Evolutionary conservation across 768 basidiomycete species (phyloP).

Genomic region (Crepidotus variabilis): DNA sequence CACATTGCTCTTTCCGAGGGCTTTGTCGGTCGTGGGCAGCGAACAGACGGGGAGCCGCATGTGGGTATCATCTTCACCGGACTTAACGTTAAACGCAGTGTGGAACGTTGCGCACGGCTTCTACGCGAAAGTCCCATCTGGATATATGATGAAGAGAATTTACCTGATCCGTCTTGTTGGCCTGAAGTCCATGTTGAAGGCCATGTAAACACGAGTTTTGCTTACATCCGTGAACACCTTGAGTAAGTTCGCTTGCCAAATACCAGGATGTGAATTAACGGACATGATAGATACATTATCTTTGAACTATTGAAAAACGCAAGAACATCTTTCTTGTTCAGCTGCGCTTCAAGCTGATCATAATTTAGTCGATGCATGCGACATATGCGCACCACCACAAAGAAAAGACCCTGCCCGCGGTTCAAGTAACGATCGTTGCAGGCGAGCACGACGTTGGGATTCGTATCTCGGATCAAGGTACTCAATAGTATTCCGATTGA

Average conservation of each 20-base stretch:
- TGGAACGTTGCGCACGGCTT: constrained; percentile 63
- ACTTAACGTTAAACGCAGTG: constrained; percentile 63
- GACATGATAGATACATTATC: constrained; percentile 62
- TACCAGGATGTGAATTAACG: constrained; percentile 1
- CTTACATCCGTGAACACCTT: constrained; percentile 84
- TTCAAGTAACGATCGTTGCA: constrained; percentile 72
- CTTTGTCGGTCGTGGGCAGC: constrained; percentile 32
- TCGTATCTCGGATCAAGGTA: constrained; percentile 90
- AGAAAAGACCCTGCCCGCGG: constrained; percentile 46
- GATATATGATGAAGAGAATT: constrained; percentile 33
- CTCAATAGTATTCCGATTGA: not conserved
- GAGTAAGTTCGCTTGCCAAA: constrained; percentile 48
- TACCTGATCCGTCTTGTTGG: constrained; percentile 30
- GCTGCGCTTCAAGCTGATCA: constrained; percentile 2
- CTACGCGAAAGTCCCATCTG: constrained; percentile 45
- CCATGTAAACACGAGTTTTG: constrained; percentile 62
- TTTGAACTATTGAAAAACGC: constrained; percentile 92
- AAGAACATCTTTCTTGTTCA: constrained; percentile 20
- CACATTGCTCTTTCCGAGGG: constrained; percentile 78
- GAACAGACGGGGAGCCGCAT: constrained; percentile 46
- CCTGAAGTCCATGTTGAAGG: constrained; percentile 74
- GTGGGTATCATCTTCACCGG: constrained; percentile 86
- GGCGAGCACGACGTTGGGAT: constrained; percentile 72
- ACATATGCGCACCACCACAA: constrained; percentile 50
- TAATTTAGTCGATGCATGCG: constrained; percentile 64